Evolutionary conservation across 2,329 filamentous ascomycete species (phyloP), one percentile per base, ranked within the genome.

Genomic region (Aphanocladium album): DNA sequence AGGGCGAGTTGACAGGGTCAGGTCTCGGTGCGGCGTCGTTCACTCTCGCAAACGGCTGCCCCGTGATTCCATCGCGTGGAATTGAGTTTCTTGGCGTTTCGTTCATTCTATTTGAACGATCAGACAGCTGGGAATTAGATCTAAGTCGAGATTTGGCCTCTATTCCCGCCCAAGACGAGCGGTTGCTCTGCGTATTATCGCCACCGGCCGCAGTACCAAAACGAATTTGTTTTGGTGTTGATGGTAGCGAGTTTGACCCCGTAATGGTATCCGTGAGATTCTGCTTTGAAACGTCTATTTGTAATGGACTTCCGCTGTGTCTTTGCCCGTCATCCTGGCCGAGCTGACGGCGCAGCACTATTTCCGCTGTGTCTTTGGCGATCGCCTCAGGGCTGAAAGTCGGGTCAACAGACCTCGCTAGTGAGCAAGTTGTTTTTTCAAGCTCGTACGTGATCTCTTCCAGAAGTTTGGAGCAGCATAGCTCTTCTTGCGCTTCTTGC

Each of bases 1-100:
- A 61, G 23, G 71, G 70, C 5, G 67, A 62, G 4, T 67, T 64
- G 3, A 68, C 67, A 3, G 69, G 69, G 56, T 64, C 66, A 5
- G 63, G 65, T 6, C 69, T 63, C 33, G 70, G 65, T 19, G 73
- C 72, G 2, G 72, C 68, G 16, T 71, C 74, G 35, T 71, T 72
- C 17, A 82, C 80, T 25, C 81, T 75, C 14, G 81, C 70, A 65
- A 85, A 85, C 0, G 82, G 82, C 62, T 72, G 81, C 23, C 82
- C 81, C 7, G 81, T 79, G 30, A 85, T 82, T 11, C 82, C 82
- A 64, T 83, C 80, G 56, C 80, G 76, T 7, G 70, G 62, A 9
- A 65, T 46, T 25, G 67, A 66, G 7, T 65, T 67, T 17, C 68
- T 67, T n/a, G 65, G 11, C 5, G 5, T 27, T 14, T 60, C 57